phyloP scores from a whole-genome alignment of 164 flowering plant genomes.

The grape (Vitis vinifera) region DNA sequence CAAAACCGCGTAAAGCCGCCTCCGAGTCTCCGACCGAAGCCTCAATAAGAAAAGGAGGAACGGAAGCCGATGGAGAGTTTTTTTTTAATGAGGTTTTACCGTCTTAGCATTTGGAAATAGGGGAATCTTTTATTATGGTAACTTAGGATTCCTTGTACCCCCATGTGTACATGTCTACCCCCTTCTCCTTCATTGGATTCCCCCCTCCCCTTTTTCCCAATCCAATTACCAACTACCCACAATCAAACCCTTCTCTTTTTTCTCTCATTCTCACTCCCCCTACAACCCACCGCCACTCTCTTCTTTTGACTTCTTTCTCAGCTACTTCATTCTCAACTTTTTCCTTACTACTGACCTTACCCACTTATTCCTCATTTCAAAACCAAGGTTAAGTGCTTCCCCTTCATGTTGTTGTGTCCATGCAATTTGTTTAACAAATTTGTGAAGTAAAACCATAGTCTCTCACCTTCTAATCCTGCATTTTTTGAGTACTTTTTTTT shows the following conservation, averaged over 20 bases:
- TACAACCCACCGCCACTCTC: too few species aligned
- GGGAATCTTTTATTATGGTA: slow-evolving; percentile 13
- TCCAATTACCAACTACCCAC: neutral
- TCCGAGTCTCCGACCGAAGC: neutral
- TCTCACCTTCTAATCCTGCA: neutral
- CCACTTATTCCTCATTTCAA: too few species aligned
- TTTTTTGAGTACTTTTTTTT: neutral
- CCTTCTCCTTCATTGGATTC: slow-evolving; percentile 31
- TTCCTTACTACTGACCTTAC: too few species aligned
- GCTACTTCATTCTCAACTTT: too few species aligned
- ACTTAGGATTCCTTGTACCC: slow-evolving; percentile 30
- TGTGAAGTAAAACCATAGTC: too few species aligned
- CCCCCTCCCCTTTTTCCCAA: neutral
- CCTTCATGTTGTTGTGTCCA: too few species aligned
- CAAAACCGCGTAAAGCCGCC: slow-evolving; percentile 19
- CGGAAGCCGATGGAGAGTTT: neutral
- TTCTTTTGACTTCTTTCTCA: neutral
- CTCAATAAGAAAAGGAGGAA: neutral
- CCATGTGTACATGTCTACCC: slow-evolving; percentile 30
- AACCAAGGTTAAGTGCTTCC: neutral
- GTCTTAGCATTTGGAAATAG: too few species aligned
- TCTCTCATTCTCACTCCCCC: neutral
- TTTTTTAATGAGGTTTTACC: too few species aligned
- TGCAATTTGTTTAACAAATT: neutral
- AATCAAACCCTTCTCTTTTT: neutral